Evolutionary conservation across 306 rosid genomes (phyloP), one percentile per base, ranked within the genome.

Genomic region (Sesbania bispinosa): DNA sequence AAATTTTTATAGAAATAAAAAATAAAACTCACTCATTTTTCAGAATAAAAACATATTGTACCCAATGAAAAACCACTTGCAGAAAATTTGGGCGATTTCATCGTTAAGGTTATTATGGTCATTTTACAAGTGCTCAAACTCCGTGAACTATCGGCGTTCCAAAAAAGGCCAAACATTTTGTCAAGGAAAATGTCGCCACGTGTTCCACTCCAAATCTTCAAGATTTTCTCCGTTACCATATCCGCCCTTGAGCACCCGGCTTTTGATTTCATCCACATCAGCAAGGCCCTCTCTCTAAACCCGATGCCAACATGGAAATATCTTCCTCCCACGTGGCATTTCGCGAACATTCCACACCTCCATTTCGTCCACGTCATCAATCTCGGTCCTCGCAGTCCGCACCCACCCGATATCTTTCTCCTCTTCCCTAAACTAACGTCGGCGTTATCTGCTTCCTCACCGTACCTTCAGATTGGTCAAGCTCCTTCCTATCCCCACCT

Each of bases 221-320:
- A 80, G 75, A 82, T 86, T 71, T 35, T 54, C 77, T 35, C 15
- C 27, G 21, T 51, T 3, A 16, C 76, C 14, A 33, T 62, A 29
- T 33, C 27, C 60, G 50, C 71, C 78, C 53, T 48, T 35, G 33
- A 70, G 73, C 83, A 69, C 69, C 30, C 52, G 30, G 81, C 90
- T 87, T 88, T 85, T 62, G 96, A 91, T 91, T 75, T 69, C 50
- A 71, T 79, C 89, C 92, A 77, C 73, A 73, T 80, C 84, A 78
- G 29, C 76, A 39, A 3, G 11, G 85, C 92, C n/a, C n/a, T n/a
- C n/a, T n/a, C n/a, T n/a, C n/a, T n/a, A n/a, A n/a, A n/a, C 6
- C 24, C 19, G 33, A 21, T 15, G 30, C 63, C 21, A 2, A 48
- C 81, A 26, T 83, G 88, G 86, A 86, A 90, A 88, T 86, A 88